Conservation (phyloP, 2,329 filamentous ascomycete species). For the Sporothrix pallida region DNA sequence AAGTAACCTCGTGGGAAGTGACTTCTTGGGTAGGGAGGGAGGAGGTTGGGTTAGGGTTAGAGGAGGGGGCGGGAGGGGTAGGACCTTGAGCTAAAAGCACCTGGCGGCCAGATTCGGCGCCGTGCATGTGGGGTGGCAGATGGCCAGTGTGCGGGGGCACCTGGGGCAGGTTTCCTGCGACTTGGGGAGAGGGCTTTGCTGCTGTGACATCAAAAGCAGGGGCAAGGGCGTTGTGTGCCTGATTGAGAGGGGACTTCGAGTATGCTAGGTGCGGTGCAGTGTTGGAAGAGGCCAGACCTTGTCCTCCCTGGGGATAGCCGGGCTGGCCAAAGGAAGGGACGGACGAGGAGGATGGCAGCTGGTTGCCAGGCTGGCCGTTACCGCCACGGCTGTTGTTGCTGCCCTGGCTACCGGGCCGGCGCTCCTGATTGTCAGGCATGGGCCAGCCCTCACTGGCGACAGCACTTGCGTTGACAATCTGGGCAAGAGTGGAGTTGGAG, state of each 20-base stretch:
- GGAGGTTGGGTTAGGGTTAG: neutral
- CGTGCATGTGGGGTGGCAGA: constrained; percentile 28
- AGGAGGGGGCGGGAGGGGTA: constrained; percentile 30
- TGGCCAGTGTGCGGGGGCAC: constrained; percentile 31
- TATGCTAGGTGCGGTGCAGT: constrained; percentile 38
- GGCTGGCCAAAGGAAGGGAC: constrained; percentile 15
- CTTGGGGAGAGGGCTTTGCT: constrained; percentile 22
- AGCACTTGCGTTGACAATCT: constrained; percentile 74
- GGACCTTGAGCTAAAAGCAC: constrained; percentile 37
- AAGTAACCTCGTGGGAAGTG: neutral
- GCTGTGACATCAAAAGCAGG: constrained; percentile 29
- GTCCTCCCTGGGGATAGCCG: neutral
- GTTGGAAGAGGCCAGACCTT: constrained; percentile 50
- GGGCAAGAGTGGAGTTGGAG: constrained; percentile 78
- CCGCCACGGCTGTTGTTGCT: constrained; percentile 15
- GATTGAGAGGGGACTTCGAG: constrained; percentile 54
- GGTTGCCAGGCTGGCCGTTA: neutral
- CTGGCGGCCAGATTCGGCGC: constrained; percentile 29
- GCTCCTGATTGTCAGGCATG: constrained; percentile 22
- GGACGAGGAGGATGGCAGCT: constrained; percentile 27
- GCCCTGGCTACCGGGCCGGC: constrained; percentile 27
- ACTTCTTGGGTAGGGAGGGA: constrained; percentile 18
- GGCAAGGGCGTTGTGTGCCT: constrained; percentile 41
- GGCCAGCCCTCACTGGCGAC: constrained; percentile 31
- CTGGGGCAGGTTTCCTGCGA: constrained; percentile 18